phyloP scores from a whole-genome alignment of 2,329 filamentous ascomycete species.

The Epichloe sibirici region DNA sequence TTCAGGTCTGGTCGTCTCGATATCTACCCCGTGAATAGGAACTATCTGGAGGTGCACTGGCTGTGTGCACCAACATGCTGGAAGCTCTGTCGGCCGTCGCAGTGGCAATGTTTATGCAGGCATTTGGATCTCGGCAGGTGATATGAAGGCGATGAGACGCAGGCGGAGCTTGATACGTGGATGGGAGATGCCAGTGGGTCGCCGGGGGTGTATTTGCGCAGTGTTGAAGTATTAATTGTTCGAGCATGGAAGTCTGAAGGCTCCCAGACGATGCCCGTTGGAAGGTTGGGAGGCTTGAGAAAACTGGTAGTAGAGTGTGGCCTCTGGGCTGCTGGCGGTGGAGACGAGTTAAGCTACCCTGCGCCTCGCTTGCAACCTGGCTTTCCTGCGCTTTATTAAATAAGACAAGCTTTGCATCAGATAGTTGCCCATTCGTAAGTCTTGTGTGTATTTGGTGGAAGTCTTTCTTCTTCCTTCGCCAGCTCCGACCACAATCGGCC shows the following conservation, averaged over 20 bases:
- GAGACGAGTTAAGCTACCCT: background rate
- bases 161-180: background rate
- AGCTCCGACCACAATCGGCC: no score
- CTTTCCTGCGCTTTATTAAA: no score
- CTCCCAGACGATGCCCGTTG: no score
- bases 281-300: no score
- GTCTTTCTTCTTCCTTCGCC: no score
- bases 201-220: background rate
- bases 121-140: background rate
- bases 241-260: background rate
- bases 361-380: background rate
- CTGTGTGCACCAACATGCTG: conserved; percentile 29
- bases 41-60: conserved; percentile 22
- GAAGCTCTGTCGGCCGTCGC: conserved; percentile 12
- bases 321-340: background rate
- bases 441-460: no score
- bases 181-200: background rate
- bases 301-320: no score
- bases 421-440: no score
- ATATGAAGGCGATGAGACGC: background rate
- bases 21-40: conserved; percentile 24
- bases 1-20: conserved; percentile 12
- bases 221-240: background rate
- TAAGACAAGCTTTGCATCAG: no score
- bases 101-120: conserved; percentile 1